Evolutionary conservation across 176 grass and related monocot species (phyloP).

Genomic region (Aegilops speltoides): DNA sequence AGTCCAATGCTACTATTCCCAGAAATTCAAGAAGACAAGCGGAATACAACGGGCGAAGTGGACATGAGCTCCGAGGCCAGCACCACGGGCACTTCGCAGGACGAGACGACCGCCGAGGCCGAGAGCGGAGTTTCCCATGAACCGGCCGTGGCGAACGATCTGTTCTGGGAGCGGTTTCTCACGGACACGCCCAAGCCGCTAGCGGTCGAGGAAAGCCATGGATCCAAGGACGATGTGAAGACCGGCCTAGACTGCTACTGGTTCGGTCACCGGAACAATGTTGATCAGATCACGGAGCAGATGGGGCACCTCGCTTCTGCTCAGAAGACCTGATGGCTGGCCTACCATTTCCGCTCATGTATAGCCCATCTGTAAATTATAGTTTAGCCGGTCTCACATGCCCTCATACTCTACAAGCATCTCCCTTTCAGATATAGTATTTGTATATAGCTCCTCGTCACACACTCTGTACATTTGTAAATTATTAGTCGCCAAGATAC

Average conservation of each 20-base stretch:
- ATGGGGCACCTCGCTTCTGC: constrained; percentile 51
- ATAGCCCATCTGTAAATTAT: constrained; percentile 10
- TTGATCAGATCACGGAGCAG: constrained; percentile 33
- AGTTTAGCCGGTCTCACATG: background rate
- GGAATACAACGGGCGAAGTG: background rate
- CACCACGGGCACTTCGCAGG: constrained; percentile 43
- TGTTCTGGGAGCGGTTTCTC: constrained; percentile 75
- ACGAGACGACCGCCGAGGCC: constrained; percentile 15
- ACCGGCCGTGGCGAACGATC: constrained; percentile 44
- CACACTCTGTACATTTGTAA: background rate
- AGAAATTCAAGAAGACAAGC: constrained; percentile 8
- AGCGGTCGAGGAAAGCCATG: background rate
- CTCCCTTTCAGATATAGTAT: background rate
- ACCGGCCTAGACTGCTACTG: background rate
- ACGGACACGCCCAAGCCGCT: constrained; percentile 37
- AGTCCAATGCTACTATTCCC: constrained; percentile 33
- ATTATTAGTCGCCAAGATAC: background rate
- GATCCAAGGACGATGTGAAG: constrained; percentile 5
- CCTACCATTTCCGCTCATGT: background rate
- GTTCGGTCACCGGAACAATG: constrained; percentile 22
- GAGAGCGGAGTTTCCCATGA: constrained; percentile 16
- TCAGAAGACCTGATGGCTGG: constrained; percentile 23
- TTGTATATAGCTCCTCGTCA: background rate
- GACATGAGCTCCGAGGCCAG: constrained; percentile 48
- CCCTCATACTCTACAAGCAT: background rate